phyloP scores from a whole-genome alignment of 2,329 filamentous ascomycete species.

The Sclerotinia glacialis region DNA sequence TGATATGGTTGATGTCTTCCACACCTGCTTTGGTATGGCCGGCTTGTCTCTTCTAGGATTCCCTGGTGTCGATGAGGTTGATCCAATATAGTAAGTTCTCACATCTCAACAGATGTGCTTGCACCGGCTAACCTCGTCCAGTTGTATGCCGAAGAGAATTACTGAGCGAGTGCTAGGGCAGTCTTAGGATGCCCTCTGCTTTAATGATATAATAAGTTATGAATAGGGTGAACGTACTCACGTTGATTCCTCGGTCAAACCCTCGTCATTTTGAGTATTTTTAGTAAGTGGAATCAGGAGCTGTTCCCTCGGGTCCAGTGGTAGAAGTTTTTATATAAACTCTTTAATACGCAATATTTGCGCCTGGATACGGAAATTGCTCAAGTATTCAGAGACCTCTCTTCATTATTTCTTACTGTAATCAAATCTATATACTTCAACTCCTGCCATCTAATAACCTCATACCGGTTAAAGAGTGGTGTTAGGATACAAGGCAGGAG shows the following conservation, averaged over 20 bases:
- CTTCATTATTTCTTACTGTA: neutral
- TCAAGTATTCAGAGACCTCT: neutral
- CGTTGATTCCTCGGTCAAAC: neutral
- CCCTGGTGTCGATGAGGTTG: slow-evolving; percentile 72
- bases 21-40: slow-evolving; percentile 85
- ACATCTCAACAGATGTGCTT: neutral
- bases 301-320: neutral
- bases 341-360: neutral
- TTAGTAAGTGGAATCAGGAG: neutral
- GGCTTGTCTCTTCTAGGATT: slow-evolving; percentile 82
- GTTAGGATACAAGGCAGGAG: slow-evolving; percentile 71
- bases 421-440: neutral
- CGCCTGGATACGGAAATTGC: neutral
- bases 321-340: neutral
- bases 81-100: slow-evolving; percentile 73
- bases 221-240: neutral
- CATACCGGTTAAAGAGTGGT: slow-evolving; percentile 50
- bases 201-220: slow-evolving; percentile 5
- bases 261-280: neutral
- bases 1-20: slow-evolving; percentile 96
- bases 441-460: slow-evolving; percentile 74
- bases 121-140: slow-evolving; percentile 35
- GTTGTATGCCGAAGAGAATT: slow-evolving; percentile 70
- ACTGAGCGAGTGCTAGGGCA: slow-evolving; percentile 57
- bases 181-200: slow-evolving; percentile 15